These are phyloP conservation scores for Williopsis jadinii DNA, from an alignment of 1,139 yeast species.

Conservation along the genomic window DNA sequence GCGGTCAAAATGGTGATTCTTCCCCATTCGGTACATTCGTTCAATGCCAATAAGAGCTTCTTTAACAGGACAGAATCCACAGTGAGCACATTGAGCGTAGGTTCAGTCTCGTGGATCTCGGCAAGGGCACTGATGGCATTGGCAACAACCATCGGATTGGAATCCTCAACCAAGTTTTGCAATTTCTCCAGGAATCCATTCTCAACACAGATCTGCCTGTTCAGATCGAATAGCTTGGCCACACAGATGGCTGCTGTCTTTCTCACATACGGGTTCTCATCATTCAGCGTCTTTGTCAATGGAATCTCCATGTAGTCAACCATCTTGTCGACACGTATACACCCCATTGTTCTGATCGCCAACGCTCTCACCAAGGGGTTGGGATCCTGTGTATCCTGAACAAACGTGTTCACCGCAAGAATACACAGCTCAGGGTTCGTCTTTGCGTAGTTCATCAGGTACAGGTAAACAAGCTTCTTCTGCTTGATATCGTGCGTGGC, in stretches of 20 bases:
- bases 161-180: conserved; percentile 66
- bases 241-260: conserved; percentile 98
- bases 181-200: conserved; percentile 76
- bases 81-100: conserved; percentile 37
- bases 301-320: conserved; percentile 94
- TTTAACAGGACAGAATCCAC: conserved; percentile 39
- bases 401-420: conserved; percentile 95
- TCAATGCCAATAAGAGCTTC: conserved; percentile 71
- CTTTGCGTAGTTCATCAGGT: conserved; percentile 95
- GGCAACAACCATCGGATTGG: conserved; percentile 96
- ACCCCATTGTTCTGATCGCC: conserved; percentile 98
- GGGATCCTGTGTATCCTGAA: conserved; percentile 93
- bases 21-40: conserved; percentile 99
- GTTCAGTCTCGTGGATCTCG: conserved; percentile 71
- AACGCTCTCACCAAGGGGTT: conserved; percentile 93
- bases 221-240: conserved; percentile 87
- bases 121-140: conserved; percentile 83
- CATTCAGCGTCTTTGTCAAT: conserved; percentile 71
- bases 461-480: conserved; percentile 89
- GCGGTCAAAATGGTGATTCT: conserved; percentile 84
- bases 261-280: conserved; percentile 95
- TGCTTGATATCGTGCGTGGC: conserved; percentile 97
- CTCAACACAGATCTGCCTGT: conserved; percentile 74
- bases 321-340: conserved; percentile 92
- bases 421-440: conserved; percentile 94